A percentile compares a stretch with the other conserved stretches of the same genome.
Evolutionary conservation across 768 basidiomycete genomes (phyloP).

Genomic region (Cystofilobasidium bisporidii): DNA sequence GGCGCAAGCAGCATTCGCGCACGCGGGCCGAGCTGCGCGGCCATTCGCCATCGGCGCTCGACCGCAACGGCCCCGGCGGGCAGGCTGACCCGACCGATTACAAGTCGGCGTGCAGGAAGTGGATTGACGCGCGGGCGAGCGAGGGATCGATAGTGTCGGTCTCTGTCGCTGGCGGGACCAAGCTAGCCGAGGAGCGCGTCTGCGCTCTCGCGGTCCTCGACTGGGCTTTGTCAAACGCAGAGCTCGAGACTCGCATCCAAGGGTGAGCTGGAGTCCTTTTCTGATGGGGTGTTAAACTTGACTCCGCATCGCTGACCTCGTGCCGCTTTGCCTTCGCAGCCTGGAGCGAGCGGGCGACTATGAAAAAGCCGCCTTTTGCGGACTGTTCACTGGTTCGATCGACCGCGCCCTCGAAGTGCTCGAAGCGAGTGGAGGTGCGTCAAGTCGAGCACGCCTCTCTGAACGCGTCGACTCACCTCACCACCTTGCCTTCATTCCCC

Average conservation of each 20-base stretch:
- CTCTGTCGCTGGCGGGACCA: background rate
- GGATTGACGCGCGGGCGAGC: background rate
- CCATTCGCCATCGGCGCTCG: background rate
- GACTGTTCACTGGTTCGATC: conserved; percentile 15
- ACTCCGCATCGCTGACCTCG: background rate
- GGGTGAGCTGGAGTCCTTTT: background rate
- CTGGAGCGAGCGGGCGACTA: conserved; percentile 11
- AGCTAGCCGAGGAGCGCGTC: background rate
- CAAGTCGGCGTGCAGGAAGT: background rate
- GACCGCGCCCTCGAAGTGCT: conserved; percentile 13
- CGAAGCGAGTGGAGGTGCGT: conserved; percentile 11
- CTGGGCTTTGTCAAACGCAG: conserved; percentile 8
- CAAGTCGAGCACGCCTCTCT: too few species aligned
- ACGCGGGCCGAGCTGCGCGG: background rate
- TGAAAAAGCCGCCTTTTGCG: conserved; percentile 20
- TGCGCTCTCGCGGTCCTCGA: background rate
- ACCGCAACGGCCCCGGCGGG: background rate
- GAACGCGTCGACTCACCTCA: too few species aligned
- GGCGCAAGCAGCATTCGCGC: background rate
- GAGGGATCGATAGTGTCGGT: background rate
- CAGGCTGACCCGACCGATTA: background rate
- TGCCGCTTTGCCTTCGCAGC: background rate
- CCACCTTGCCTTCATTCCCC: too few species aligned
- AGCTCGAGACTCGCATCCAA: conserved; percentile 4
- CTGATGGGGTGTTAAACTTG: background rate